Percentiles rank a stretch among this genome's conserved stretches.
Conservation (phyloP, 108 stramenopile genomes). For the Skeletonema menzelii region DNA sequence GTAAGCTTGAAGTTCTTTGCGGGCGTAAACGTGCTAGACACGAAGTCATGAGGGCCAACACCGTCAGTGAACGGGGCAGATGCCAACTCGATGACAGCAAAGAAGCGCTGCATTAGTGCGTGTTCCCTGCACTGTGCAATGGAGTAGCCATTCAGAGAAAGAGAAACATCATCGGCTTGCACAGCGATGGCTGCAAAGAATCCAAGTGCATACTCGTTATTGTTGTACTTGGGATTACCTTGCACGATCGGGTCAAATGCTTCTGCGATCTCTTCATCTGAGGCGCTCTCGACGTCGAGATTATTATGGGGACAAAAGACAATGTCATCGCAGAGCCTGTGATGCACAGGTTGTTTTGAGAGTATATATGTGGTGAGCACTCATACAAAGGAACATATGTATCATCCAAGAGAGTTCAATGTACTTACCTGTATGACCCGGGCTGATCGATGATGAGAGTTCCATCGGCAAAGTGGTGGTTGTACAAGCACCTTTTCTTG, state of each 20-base stretch:
- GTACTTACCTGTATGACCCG: neutral
- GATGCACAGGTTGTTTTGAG: neutral
- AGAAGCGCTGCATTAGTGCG: constrained; percentile 40
- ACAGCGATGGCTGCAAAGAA: constrained; percentile 36
- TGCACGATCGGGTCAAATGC: constrained; percentile 1
- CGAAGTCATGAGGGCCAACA: constrained; percentile 24
- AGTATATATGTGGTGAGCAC: neutral
- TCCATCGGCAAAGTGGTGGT: neutral
- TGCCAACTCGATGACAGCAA: constrained; percentile 35
- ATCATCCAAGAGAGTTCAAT: neutral
- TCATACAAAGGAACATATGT: neutral
- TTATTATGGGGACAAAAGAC: constrained; percentile 18
- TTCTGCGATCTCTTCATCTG: neutral
- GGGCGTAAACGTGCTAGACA: neutral
- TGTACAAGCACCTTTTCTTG: neutral
- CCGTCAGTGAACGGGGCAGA: constrained; percentile 12
- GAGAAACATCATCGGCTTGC: constrained; percentile 10
- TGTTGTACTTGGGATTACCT: constrained; percentile 9
- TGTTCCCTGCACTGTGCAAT: constrained; percentile 19
- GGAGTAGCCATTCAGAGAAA: constrained; percentile 26
- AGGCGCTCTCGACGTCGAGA: neutral
- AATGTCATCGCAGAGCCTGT: constrained; percentile 28
- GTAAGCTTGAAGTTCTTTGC: constrained; percentile 7
- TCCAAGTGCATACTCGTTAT: constrained; percentile 21
- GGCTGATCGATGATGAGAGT: neutral